Evolutionary conservation across 1,284 basidiomycete genomes (phyloP).

Genomic region (Leccinum variabile): DNA sequence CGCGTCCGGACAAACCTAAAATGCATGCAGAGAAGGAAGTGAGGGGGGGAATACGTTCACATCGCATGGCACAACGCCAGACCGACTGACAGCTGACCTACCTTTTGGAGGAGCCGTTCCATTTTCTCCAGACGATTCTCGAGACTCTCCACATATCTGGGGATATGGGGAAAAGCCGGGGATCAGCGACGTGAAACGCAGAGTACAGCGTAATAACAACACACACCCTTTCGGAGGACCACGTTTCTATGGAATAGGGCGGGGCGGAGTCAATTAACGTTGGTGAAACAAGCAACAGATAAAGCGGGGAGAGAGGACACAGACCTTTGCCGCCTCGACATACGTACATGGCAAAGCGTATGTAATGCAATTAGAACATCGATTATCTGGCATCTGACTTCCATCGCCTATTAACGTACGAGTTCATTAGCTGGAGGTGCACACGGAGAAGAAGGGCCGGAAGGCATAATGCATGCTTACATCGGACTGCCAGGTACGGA

Average conservation of each 20-base stretch:
- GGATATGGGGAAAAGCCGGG: background rate
- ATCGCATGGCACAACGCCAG: background rate
- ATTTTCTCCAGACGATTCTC: slow-evolving; percentile 72
- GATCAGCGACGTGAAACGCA: background rate
- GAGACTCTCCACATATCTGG: slow-evolving; percentile 69
- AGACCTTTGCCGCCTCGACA: slow-evolving; percentile 69
- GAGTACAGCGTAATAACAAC: background rate
- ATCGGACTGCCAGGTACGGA: slow-evolving; percentile 45
- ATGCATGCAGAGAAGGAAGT: too few relatives aligned
- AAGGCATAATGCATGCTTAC: slow-evolving; percentile 39
- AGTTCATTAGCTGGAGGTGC: background rate
- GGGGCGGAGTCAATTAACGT: slow-evolving; percentile 1
- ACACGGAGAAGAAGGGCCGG: background rate
- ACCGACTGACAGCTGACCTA: slow-evolving; percentile 24
- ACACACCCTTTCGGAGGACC: slow-evolving; percentile 80
- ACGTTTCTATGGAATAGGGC: slow-evolving; percentile 56
- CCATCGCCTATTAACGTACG: slow-evolving; percentile 51
- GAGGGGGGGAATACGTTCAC: background rate
- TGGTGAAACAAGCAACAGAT: background rate
- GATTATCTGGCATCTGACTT: slow-evolving; percentile 60
- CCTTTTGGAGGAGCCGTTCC: slow-evolving; percentile 64
- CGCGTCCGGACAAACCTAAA: slow-evolving; percentile 49
- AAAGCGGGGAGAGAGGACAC: slow-evolving; percentile 23
- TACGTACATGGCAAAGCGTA: slow-evolving; percentile 78
- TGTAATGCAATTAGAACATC: slow-evolving; percentile 78